A percentile compares a stretch with the other conserved stretches of the same genome.
phyloP scores from a whole-genome alignment of 257 asterid genomes.

The Rauvolfia tetraphylla region DNA sequence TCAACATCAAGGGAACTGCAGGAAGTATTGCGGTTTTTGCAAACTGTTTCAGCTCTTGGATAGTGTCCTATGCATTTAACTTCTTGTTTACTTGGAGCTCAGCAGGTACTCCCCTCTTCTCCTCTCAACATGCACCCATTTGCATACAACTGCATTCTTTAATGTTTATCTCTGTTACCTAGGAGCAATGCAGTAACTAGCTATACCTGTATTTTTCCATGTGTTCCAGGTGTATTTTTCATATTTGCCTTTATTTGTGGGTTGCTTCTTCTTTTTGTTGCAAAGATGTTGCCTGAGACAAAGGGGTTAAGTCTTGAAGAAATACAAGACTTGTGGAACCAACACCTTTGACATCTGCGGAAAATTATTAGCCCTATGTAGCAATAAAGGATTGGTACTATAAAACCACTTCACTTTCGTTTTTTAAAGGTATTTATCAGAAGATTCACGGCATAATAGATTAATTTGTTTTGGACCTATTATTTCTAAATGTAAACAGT shows the following conservation, averaged over 20 bases:
- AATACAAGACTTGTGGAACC: slow-evolving; percentile 42
- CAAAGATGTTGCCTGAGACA: slow-evolving; percentile 64
- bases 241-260: slow-evolving; percentile 54
- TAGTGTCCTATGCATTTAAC: slow-evolving; percentile 5
- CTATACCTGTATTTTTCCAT: not conserved
- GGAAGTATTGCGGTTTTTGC: slow-evolving; percentile 1
- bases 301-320: slow-evolving; percentile 68
- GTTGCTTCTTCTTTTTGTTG: slow-evolving; percentile 42
- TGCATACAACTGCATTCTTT: too few species aligned
- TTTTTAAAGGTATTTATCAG: not conserved
- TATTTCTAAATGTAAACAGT: too few species aligned
- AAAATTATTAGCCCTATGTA: not conserved
- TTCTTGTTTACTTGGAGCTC: slow-evolving; percentile 3
- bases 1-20: slow-evolving; percentile 5
- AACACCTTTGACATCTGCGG: slow-evolving; percentile 42
- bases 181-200: not conserved
- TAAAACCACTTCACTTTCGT: not conserved
- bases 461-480: too few species aligned
- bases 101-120: slow-evolving; percentile 3
- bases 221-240: slow-evolving; percentile 59
- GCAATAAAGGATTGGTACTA: not conserved
- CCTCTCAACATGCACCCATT: not conserved
- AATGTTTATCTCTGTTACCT: not conserved
- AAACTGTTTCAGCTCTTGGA: not conserved
- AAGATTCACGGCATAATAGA: not conserved